Evolutionary conservation across 2,329 filamentous ascomycete species (phyloP).

Genomic region (Xylaria sp.): DNA sequence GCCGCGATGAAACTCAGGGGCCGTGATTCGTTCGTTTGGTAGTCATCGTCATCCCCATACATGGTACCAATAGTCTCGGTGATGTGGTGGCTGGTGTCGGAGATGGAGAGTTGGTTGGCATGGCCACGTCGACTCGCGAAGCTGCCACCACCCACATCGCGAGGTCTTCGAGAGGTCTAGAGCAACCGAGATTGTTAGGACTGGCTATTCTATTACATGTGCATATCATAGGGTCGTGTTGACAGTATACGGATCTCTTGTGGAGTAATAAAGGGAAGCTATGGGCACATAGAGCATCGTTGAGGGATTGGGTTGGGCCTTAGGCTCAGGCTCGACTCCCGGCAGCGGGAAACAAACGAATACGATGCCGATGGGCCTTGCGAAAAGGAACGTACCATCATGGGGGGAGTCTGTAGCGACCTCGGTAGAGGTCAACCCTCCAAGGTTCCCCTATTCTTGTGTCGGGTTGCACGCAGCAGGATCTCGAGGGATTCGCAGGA

Average conservation of each 20-base stretch:
- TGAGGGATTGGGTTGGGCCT: constrained; percentile 19
- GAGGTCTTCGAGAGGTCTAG: constrained; percentile 69
- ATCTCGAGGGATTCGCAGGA: constrained; percentile 43
- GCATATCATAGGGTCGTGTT: neutral
- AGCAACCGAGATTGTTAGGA: constrained; percentile 36
- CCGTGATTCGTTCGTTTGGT: constrained; percentile 60
- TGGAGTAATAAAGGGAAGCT: constrained; percentile 14
- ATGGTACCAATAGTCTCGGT: constrained; percentile 93
- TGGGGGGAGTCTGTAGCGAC: constrained; percentile 46
- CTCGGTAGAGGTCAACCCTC: constrained; percentile 47
- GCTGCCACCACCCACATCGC: constrained; percentile 64
- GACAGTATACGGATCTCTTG: constrained; percentile 17
- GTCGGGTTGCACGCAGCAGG: constrained; percentile 46
- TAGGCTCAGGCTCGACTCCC: constrained; percentile 9
- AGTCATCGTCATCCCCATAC: constrained; percentile 81
- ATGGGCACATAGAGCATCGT: constrained; percentile 19
- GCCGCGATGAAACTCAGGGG: constrained; percentile 80
- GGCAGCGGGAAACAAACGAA: constrained; percentile 16
- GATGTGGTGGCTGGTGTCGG: constrained; percentile 92
- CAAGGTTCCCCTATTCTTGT: constrained; percentile 42
- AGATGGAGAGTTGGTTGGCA: constrained; percentile 72
- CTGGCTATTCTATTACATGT: constrained; percentile 5
- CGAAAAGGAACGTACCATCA: constrained; percentile 47
- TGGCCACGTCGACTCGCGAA: constrained; percentile 70
- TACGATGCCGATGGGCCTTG: neutral